Percentiles rank a stretch among this genome's conserved stretches.
Evolutionary conservation across 2,329 filamentous ascomycete genomes (phyloP).

Genomic region (Chalaropsis ovoidea): DNA sequence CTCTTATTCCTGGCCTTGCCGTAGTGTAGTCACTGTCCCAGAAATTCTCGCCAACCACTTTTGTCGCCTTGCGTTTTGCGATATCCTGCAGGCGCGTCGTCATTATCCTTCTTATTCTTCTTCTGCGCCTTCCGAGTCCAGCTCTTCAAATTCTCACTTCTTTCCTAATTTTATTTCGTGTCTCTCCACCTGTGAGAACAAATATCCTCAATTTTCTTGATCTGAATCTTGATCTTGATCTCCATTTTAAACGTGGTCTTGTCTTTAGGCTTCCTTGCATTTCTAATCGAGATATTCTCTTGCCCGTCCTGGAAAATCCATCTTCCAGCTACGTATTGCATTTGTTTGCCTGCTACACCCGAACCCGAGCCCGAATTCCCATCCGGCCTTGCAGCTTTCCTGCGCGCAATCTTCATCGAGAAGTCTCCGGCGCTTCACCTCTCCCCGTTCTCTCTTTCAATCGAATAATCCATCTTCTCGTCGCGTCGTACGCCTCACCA

Average conservation of each 20-base stretch:
- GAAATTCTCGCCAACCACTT: not conserved
- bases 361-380: not conserved
- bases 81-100: constrained; percentile 7
- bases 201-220: not conserved
- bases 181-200: not conserved
- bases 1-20: not conserved
- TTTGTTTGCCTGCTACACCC: not conserved
- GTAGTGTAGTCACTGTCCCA: not conserved
- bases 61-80: constrained; percentile 20
- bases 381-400: not conserved
- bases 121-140: not conserved
- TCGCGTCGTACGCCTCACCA: not conserved
- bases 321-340: not conserved
- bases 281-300: not conserved
- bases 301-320: not conserved
- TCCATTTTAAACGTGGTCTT: not conserved
- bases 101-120: constrained; percentile 14
- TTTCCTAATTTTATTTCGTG: not conserved
- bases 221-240: constrained; percentile 2
- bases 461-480: not conserved
- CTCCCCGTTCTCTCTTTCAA: not conserved
- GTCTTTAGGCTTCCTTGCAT: not conserved
- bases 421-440: constrained; percentile 2
- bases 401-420: not conserved
- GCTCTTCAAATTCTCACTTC: not conserved